Conservation (phyloP, 768 basidiomycete genomes). For the Boletus insuetus region DNA sequence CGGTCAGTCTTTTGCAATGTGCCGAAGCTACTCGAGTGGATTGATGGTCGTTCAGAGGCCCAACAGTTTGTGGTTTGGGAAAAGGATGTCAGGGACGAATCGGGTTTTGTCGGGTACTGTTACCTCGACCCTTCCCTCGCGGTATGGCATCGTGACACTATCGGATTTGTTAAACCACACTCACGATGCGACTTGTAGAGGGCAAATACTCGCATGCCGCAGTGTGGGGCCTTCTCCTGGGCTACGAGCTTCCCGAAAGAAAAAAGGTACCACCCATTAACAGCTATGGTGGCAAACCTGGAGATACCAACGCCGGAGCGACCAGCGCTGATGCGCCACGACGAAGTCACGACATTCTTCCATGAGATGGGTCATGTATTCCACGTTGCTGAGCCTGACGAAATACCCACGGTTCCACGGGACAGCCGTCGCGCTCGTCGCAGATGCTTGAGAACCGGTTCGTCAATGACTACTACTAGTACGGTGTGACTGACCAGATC, state of each 20-base stretch:
- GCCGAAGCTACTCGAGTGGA: background rate
- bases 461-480: background rate
- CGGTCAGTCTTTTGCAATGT: slow-evolving; percentile 40
- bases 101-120: slow-evolving; percentile 79
- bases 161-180: background rate
- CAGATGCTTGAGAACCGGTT: slow-evolving; percentile 94
- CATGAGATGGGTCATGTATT: slow-evolving; percentile 85
- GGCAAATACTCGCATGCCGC: slow-evolving; percentile 86
- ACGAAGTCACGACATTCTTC: slow-evolving; percentile 89
- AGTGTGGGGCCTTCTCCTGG: slow-evolving; percentile 74
- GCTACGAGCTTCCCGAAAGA: slow-evolving; percentile 55
- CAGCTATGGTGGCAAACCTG: slow-evolving; percentile 89
- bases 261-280: slow-evolving; percentile 67
- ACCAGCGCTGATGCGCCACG: slow-evolving; percentile 81
- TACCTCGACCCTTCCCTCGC: slow-evolving; percentile 82
- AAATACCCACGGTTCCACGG: slow-evolving; percentile 80
- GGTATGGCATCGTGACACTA: slow-evolving; percentile 37
- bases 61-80: slow-evolving; percentile 87
- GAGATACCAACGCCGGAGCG: slow-evolving; percentile 79
- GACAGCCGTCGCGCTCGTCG: slow-evolving; percentile 75
- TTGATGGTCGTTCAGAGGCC: slow-evolving; percentile 49
- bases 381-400: slow-evolving; percentile 65
- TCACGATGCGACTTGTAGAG: slow-evolving; percentile 36
- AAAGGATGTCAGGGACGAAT: slow-evolving; percentile 63
- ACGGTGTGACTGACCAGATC: no score